Percentiles rank a stretch among this genome's conserved stretches.
Conservation (phyloP, 768 basidiomycete genomes). For the Tephrocybe sp. region DNA sequence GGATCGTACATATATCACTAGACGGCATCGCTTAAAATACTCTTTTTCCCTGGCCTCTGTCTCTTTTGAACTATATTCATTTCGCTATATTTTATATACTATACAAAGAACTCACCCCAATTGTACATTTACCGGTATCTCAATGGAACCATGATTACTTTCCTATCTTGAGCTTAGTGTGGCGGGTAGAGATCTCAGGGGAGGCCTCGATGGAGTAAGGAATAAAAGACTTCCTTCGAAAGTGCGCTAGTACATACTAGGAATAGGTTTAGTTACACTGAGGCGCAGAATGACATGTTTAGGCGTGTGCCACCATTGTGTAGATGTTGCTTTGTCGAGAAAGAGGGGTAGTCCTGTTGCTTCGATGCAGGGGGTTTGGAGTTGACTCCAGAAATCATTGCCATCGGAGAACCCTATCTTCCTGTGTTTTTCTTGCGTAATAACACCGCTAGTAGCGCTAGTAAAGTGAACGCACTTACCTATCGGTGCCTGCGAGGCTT, state of each 20-base stretch:
- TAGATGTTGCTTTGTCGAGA: slow-evolving; percentile 5
- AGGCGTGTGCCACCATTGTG: neutral
- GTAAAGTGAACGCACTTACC: too few relatives aligned
- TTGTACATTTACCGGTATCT: slow-evolving; percentile 5
- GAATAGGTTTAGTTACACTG: neutral
- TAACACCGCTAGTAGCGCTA: too few relatives aligned
- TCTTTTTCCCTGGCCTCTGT: neutral
- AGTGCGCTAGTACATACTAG: neutral
- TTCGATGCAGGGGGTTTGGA: neutral
- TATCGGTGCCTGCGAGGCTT: too few relatives aligned
- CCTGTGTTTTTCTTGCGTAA: too few relatives aligned
- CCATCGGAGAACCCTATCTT: too few relatives aligned
- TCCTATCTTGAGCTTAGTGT: neutral
- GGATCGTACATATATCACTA: slow-evolving; percentile 6
- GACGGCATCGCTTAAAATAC: neutral
- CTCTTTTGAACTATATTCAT: neutral
- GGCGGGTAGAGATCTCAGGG: neutral
- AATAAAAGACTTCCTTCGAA: neutral
- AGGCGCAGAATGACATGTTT: neutral
- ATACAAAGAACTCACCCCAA: slow-evolving; percentile 4
- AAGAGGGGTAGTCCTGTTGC: neutral
- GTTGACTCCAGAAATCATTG: too few relatives aligned
- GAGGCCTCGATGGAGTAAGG: neutral
- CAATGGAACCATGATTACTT: slow-evolving; percentile 1
- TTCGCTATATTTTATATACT: neutral